Percentiles rank a stretch among this genome's conserved stretches.
Evolutionary conservation across 257 asterid species (phyloP).

Genomic region (Primulina huaijiensis): DNA sequence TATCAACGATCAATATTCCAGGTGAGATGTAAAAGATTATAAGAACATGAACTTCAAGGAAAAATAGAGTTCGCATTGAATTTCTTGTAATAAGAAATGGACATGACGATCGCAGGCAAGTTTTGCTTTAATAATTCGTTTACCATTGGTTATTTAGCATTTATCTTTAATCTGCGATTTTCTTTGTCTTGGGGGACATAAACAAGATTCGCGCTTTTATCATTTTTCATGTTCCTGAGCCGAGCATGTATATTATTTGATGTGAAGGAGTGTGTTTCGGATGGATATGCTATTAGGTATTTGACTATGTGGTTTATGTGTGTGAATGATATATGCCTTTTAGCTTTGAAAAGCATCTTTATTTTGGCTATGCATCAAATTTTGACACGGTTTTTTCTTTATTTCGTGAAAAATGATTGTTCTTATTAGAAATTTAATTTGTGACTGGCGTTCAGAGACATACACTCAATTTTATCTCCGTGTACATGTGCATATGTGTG

Average conservation of each 20-base stretch:
- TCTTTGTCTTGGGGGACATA: background rate
- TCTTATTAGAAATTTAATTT: too few species aligned
- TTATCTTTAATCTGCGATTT: background rate
- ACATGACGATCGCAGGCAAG: slow-evolving; percentile 51
- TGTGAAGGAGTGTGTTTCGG: slow-evolving; percentile 1
- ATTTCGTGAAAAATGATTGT: too few species aligned
- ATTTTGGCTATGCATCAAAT: too few species aligned
- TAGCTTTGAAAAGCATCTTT: too few species aligned
- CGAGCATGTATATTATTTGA: slow-evolving; percentile 13
- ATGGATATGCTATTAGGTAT: background rate
- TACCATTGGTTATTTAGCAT: background rate
- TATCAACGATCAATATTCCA: background rate
- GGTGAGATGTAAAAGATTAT: background rate
- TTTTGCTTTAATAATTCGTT: slow-evolving; percentile 3
- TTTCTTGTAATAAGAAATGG: slow-evolving; percentile 22
- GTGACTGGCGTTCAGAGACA: too few species aligned
- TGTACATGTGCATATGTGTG: too few species aligned
- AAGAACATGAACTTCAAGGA: background rate
- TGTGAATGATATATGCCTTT: background rate
- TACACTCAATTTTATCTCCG: too few species aligned
- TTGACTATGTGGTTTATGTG: background rate
- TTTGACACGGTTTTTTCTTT: too few species aligned
- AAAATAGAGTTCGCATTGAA: background rate
- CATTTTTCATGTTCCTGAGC: background rate
- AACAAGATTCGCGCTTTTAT: background rate